Base-by-base conservation (phyloP, 2,329 filamentous ascomycete species). In the Fusarium mexicanum region DNA sequence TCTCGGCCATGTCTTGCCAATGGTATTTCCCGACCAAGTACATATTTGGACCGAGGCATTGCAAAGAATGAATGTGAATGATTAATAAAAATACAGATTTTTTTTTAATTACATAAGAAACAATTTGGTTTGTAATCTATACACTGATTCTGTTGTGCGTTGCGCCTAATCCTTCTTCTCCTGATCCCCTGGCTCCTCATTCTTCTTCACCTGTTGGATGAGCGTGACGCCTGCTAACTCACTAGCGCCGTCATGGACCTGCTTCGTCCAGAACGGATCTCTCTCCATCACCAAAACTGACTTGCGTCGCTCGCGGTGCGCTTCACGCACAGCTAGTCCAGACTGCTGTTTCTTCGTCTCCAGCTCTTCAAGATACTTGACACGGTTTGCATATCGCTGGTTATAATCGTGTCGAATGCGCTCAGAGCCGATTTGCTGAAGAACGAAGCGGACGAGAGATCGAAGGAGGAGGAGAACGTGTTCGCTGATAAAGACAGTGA, bases 401-500 rank as follows among this genome's bases (percentile, higher is more conserved):
- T 81, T 77, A n/a, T 84, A 78, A 67, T 86, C 83, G 14, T 79
- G 78, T 14, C 84, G 81, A 11, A 85, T 83, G 33, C 84, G 80
- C 38, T 83, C 81, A 0, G 84, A 86, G 1, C 85, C 84, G 14
- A 83, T 76, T 4, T 80, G 79, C 24, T 83, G 74, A 12, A 86
- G 81, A 0, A 81, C 61, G 35, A 79, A 83, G 20, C 80, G 78
- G 3, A 85, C 82, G 0, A 83, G 44, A 3, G 81, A 77, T 0
- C 91, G 88, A 1, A 92, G 84, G 12, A 90, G 81, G 9, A 95
- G 86, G 77, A 93, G 93, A 35, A 91, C 82, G 78, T 95, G 93
- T 79, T 95, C 93, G 64, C 91, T 90, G 79, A 94, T 87, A 80
- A 95, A 92, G 46, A 95, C 90, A 1, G 90, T 89, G 31, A 94